A percentile compares a stretch with the other conserved stretches of the same genome.
Conservation (phyloP, 805 yeast species). For the Schwanniomyces vanrijiae region DNA sequence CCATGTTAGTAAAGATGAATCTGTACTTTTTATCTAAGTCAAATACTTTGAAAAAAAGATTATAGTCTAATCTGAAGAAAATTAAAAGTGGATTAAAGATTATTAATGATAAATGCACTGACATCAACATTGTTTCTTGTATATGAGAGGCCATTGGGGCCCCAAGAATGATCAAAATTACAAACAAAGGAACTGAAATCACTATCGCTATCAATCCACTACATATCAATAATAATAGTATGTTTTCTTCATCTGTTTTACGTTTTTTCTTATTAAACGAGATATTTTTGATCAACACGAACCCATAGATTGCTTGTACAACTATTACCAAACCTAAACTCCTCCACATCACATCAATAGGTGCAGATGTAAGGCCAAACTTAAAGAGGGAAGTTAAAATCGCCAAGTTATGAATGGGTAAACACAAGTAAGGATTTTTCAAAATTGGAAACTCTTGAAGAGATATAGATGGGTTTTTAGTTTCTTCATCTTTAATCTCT, state of each 20-base stretch:
- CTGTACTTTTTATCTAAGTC: conserved; percentile 18
- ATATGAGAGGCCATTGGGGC: conserved; percentile 66
- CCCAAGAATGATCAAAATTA: conserved; percentile 63
- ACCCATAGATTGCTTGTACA: conserved; percentile 23
- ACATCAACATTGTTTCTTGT: conserved; percentile 56
- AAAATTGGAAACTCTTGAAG: conserved; percentile 12
- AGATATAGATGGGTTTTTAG: neutral
- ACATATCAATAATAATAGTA: conserved; percentile 23
- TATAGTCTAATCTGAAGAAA: conserved; percentile 50
- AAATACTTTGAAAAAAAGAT: conserved; percentile 26
- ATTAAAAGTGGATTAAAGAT: conserved; percentile 65
- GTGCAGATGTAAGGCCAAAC: conserved; percentile 26
- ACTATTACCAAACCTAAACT: conserved; percentile 25
- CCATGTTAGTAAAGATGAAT: conserved; percentile 23
- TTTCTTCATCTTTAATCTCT: conserved; percentile 7
- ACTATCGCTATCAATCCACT: conserved; percentile 30
- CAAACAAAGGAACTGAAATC: conserved; percentile 39
- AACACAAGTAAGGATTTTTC: conserved; percentile 10
- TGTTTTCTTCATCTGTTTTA: conserved; percentile 9
- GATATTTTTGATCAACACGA: conserved; percentile 12
- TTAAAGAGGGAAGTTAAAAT: conserved; percentile 29
- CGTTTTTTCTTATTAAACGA: neutral
- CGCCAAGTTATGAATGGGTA: conserved; percentile 32
- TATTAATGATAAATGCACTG: conserved; percentile 62
- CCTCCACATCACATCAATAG: conserved; percentile 19